phyloP scores from a whole-genome alignment of 768 basidiomycete genomes.

The Tephrocybe sp. region DNA sequence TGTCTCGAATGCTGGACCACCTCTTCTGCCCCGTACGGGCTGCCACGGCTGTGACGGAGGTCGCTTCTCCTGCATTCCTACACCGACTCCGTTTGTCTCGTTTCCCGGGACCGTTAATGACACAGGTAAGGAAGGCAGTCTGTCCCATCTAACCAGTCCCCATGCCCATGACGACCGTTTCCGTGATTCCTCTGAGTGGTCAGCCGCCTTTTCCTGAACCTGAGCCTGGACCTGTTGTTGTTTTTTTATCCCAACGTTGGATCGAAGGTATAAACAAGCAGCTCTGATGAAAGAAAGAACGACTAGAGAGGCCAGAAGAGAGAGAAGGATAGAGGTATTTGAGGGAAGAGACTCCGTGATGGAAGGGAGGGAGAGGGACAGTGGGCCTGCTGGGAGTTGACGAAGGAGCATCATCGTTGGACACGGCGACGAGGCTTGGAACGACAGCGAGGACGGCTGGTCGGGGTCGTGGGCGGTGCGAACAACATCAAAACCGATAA shows the following conservation, averaged over 20 bases:
- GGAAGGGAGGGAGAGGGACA: slow-evolving; percentile 16
- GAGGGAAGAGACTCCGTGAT: slow-evolving; percentile 19
- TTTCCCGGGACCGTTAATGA: slow-evolving; percentile 18
- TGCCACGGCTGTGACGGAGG: slow-evolving; percentile 16
- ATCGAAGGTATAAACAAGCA: slow-evolving; percentile 14
- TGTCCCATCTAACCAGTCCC: slow-evolving; percentile 23
- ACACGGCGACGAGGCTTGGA: slow-evolving; percentile 18
- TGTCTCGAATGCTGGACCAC: slow-evolving; percentile 24
- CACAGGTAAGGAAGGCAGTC: slow-evolving; percentile 25
- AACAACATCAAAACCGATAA: slow-evolving; percentile 6
- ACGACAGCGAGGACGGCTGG: slow-evolving; percentile 18
- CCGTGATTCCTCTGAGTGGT: slow-evolving; percentile 7
- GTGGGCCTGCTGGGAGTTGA: slow-evolving; percentile 19
- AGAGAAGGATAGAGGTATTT: slow-evolving; percentile 23
- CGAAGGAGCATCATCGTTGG: slow-evolving; percentile 22
- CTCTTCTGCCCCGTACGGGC: slow-evolving; percentile 16
- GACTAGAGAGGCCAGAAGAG: slow-evolving; percentile 24
- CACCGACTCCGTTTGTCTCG: slow-evolving; percentile 16
- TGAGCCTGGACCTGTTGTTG: slow-evolving; percentile 12
- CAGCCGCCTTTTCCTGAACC: slow-evolving; percentile 15
- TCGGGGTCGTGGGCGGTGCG: slow-evolving; percentile 19
- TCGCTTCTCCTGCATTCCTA: slow-evolving; percentile 22
- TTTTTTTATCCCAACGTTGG: slow-evolving; percentile 7
- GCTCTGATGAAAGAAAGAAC: slow-evolving; percentile 23
- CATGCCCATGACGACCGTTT: slow-evolving; percentile 21